phyloP scores from a whole-genome alignment of 2,329 filamentous ascomycete species.

The Juglanconis sp. region DNA sequence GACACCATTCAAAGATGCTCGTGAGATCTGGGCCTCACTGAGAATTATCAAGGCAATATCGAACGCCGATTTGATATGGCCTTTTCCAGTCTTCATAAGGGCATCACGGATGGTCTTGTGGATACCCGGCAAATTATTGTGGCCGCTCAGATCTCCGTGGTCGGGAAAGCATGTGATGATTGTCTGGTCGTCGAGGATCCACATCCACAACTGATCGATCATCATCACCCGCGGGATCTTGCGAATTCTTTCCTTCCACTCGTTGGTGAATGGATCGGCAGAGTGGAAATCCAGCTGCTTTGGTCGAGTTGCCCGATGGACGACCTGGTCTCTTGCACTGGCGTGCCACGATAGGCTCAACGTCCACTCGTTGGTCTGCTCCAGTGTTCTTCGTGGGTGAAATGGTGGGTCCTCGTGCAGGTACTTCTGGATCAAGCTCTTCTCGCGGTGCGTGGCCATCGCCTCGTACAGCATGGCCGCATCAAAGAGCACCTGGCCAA shows the following conservation, averaged over 20 bases:
- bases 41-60: constrained; percentile 42
- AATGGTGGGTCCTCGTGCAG: constrained; percentile 32
- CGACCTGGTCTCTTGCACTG: constrained; percentile 38
- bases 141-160: constrained; percentile 38
- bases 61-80: constrained; percentile 35
- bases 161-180: constrained; percentile 32
- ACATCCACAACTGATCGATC: constrained; percentile 33
- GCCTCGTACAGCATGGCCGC: constrained; percentile 34
- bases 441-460: constrained; percentile 34
- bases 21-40: constrained; percentile 33
- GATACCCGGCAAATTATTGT: constrained; percentile 36
- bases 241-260: constrained; percentile 23
- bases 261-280: constrained; percentile 4
- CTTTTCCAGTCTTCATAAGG: constrained; percentile 22
- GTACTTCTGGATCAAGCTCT: constrained; percentile 31
- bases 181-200: constrained; percentile 29
- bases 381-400: constrained; percentile 43
- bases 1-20: constrained; percentile 37
- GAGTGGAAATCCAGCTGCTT: constrained; percentile 22
- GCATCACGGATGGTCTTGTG: constrained; percentile 37
- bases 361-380: constrained; percentile 43
- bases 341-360: constrained; percentile 31
- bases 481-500: constrained; percentile 30
- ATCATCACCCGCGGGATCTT: constrained; percentile 27
- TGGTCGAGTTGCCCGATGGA: constrained; percentile 35